Conservation (phyloP, 768 basidiomycete genomes). For the Russula sp. region DNA sequence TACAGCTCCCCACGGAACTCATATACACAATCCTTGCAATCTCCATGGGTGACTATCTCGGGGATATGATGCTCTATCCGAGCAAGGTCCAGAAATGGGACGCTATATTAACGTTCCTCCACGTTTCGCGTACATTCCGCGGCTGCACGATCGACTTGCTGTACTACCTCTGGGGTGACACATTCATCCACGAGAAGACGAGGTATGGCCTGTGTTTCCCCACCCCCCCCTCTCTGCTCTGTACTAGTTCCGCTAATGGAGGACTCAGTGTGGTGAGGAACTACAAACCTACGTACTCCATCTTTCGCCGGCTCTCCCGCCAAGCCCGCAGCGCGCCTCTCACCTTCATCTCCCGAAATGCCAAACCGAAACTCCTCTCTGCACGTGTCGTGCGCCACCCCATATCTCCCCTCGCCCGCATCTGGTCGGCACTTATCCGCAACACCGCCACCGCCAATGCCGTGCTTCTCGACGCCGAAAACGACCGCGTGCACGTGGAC, state of each 20-base stretch:
- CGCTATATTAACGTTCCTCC: slow-evolving; percentile 14
- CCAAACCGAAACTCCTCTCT: slow-evolving; percentile 12
- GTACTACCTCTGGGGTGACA: slow-evolving; percentile 23
- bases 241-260: background rate
- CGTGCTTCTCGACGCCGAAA: slow-evolving; percentile 12
- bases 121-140: slow-evolving; percentile 20
- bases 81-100: slow-evolving; percentile 13
- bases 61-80: slow-evolving; percentile 17
- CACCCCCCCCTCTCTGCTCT: background rate
- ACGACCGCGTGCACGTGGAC: slow-evolving; percentile 1
- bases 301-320: slow-evolving; percentile 15
- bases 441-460: slow-evolving; percentile 18
- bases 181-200: slow-evolving; percentile 20
- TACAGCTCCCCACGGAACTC: slow-evolving; percentile 20
- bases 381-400: slow-evolving; percentile 22
- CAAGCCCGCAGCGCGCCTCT: slow-evolving; percentile 10
- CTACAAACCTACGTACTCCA: slow-evolving; percentile 17
- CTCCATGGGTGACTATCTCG: slow-evolving; percentile 15
- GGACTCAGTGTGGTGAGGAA: slow-evolving; percentile 14
- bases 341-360: background rate
- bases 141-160: slow-evolving; percentile 18
- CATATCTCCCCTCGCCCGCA: slow-evolving; percentile 21
- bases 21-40: slow-evolving; percentile 16
- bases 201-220: slow-evolving; percentile 1
- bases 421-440: slow-evolving; percentile 16